Conservation (phyloP, 352 stramenopile species). For the Thalassiosira pacifica region DNA sequence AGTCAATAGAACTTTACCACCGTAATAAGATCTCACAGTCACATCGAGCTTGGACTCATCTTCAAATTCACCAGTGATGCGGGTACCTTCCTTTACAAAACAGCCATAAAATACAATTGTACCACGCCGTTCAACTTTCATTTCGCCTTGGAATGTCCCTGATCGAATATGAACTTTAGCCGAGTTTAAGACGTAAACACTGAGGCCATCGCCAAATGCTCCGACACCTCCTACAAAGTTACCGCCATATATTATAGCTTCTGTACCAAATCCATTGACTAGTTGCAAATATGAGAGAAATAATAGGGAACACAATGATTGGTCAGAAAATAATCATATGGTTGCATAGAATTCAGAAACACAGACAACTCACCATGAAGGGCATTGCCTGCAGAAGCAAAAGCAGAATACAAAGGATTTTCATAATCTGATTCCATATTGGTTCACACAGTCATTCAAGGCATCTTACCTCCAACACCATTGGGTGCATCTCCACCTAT, state of each 20-base stretch:
- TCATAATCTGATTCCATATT: neutral
- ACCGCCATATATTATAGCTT: slow-evolving; percentile 46
- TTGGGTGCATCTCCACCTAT: slow-evolving; percentile 40
- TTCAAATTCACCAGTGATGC: slow-evolving; percentile 31
- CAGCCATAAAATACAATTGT: slow-evolving; percentile 53
- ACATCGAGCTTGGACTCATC: slow-evolving; percentile 44
- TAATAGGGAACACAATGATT: slow-evolving; percentile 18
- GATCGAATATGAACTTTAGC: slow-evolving; percentile 47
- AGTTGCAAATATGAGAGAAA: too few species aligned
- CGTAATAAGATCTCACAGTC: slow-evolving; percentile 7
- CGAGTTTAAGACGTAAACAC: slow-evolving; percentile 51
- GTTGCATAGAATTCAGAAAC: neutral
- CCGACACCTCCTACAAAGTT: slow-evolving; percentile 47
- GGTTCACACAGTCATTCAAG: neutral
- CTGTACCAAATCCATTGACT: slow-evolving; percentile 57
- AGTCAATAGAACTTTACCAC: slow-evolving; percentile 31
- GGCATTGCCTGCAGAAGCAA: slow-evolving; percentile 16
- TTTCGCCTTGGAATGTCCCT: slow-evolving; percentile 37
- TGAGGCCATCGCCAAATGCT: slow-evolving; percentile 29
- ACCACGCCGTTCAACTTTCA: slow-evolving; percentile 33
- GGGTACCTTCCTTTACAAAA: slow-evolving; percentile 34
- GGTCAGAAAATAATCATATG: neutral
- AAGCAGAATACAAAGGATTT: neutral
- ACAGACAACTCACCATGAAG: slow-evolving; percentile 36
- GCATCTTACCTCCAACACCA: slow-evolving; percentile 30